These are phyloP conservation scores for Malassezia equina DNA, from an alignment of 1,284 basidiomycete species.

Conservation along the genomic window DNA sequence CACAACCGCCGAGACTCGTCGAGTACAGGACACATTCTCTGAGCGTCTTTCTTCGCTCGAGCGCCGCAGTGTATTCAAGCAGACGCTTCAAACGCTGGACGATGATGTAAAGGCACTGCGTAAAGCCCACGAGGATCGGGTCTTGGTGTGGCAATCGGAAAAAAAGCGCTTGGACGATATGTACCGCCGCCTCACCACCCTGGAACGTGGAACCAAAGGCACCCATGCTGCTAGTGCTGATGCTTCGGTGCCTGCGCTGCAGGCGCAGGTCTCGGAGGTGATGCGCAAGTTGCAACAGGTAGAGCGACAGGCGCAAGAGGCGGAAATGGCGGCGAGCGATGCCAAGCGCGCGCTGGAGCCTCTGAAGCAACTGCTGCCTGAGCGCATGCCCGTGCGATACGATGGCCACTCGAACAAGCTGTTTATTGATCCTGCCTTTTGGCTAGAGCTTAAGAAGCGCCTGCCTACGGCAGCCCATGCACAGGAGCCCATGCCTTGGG, in stretches of 20 bases:
- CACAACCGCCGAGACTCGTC: neutral
- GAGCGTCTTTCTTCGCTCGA: conserved; percentile 3
- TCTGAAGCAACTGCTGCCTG: conserved; percentile 36
- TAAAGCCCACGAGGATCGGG: neutral
- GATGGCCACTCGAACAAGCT: conserved; percentile 46
- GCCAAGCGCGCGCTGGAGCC: conserved; percentile 1
- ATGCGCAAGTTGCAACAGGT: neutral
- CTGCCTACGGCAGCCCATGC: conserved; percentile 29
- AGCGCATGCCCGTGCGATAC: conserved; percentile 48
- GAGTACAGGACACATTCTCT: neutral
- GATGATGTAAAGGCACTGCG: conserved; percentile 1
- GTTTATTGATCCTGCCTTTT: conserved; percentile 51
- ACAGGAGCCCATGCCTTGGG: conserved; percentile 1
- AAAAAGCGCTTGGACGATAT: conserved; percentile 5
- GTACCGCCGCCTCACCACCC: neutral
- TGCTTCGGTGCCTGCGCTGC: neutral
- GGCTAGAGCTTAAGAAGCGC: conserved; percentile 50
- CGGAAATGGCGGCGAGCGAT: conserved; percentile 2
- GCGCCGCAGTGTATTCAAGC: neutral
- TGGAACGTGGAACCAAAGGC: neutral
- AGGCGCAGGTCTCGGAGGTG: neutral
- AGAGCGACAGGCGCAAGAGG: neutral
- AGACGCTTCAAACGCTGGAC: neutral
- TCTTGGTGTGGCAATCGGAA: conserved; percentile 1
- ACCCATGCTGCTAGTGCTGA: neutral